Percentiles rank a stretch among this genome's conserved stretches.
Conservation (phyloP, 768 basidiomycete species). For the Pholiota molesta region DNA sequence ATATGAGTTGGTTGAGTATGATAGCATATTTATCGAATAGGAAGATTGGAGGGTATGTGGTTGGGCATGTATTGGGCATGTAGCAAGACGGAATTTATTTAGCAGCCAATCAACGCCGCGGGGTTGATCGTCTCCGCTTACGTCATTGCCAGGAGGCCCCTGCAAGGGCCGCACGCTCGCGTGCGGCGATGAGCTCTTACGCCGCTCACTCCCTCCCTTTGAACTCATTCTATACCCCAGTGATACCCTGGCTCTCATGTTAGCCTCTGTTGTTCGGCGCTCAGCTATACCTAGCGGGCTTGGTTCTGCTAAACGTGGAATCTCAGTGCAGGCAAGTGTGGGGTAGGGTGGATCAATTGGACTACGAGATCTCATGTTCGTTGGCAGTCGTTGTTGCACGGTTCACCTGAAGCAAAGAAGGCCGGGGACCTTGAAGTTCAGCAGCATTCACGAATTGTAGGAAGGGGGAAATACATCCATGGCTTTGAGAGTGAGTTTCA, state of each 20-base stretch:
- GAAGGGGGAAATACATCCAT: slow-evolving; percentile 92
- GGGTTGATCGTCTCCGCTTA: slow-evolving; percentile 27
- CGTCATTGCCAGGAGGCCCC: slow-evolving; percentile 24
- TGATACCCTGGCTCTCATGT: slow-evolving; percentile 29
- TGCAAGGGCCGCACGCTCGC: slow-evolving; percentile 2
- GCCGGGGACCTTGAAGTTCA: slow-evolving; percentile 75
- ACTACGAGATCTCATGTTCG: background rate
- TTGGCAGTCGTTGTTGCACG: slow-evolving; percentile 82
- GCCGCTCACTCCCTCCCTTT: slow-evolving; percentile 14
- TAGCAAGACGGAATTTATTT: background rate
- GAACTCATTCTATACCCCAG: slow-evolving; percentile 12
- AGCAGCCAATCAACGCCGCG: background rate
- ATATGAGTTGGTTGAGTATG: background rate
- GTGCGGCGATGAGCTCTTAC: slow-evolving; percentile 22
- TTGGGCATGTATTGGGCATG: background rate
- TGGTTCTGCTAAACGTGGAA: slow-evolving; percentile 42
- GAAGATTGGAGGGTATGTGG: background rate
- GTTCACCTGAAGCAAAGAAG: slow-evolving; percentile 87
- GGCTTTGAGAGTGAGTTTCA: slow-evolving; percentile 72
- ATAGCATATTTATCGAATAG: background rate
- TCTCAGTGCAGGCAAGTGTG: slow-evolving; percentile 62
- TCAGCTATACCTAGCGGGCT: slow-evolving; percentile 26
- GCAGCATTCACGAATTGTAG: slow-evolving; percentile 89
- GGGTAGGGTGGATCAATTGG: background rate
- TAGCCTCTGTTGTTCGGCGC: slow-evolving; percentile 33